A percentile compares a stretch with the other conserved stretches of the same genome.
These are phyloP conservation scores for Wickerhamomyces queroliae DNA, from an alignment of 805 yeast genomes.

Conservation along the genomic window DNA sequence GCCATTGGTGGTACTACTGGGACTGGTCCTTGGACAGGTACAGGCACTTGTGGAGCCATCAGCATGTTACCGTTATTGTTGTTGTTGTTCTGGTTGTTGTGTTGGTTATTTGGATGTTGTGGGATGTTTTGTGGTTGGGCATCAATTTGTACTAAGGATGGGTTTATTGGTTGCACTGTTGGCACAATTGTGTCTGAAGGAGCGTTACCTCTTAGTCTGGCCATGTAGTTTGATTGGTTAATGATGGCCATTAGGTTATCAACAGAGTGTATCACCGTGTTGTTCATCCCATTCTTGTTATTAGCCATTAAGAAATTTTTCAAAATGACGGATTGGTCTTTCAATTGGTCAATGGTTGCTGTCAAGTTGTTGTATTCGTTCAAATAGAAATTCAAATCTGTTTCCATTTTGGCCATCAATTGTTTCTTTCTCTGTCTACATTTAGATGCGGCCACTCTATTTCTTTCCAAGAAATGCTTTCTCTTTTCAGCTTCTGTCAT, in stretches of 20 bases:
- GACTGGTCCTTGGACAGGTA: too few species aligned
- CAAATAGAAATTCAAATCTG: constrained; percentile 64
- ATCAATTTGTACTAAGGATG: constrained; percentile 17
- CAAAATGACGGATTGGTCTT: constrained; percentile 50
- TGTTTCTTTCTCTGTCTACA: constrained; percentile 94
- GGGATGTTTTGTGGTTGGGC: constrained; percentile 5
- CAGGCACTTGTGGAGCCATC: too few species aligned
- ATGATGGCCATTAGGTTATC: constrained; percentile 14
- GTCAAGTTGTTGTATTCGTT: constrained; percentile 64
- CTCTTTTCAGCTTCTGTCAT: constrained; percentile 72
- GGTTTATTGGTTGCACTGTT: constrained; percentile 24
- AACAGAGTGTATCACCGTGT: constrained; percentile 40
- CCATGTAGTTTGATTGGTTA: constrained; percentile 19
- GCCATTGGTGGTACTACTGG: too few species aligned
- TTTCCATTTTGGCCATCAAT: constrained; percentile 76
- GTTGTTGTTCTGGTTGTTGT: constrained; percentile 3
- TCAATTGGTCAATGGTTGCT: constrained; percentile 48
- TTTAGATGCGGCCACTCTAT: constrained; percentile 91
- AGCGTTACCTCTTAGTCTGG: constrained; percentile 22
- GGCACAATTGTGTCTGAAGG: constrained; percentile 20
- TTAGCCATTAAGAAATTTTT: constrained; percentile 44
- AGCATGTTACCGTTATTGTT: too few species aligned
- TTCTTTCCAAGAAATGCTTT: constrained; percentile 76
- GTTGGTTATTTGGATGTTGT: constrained; percentile 4
- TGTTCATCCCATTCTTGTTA: constrained; percentile 20